phyloP scores from a whole-genome alignment of 1,139 yeast genomes.

The Magnusiomyces suaveolens region DNA sequence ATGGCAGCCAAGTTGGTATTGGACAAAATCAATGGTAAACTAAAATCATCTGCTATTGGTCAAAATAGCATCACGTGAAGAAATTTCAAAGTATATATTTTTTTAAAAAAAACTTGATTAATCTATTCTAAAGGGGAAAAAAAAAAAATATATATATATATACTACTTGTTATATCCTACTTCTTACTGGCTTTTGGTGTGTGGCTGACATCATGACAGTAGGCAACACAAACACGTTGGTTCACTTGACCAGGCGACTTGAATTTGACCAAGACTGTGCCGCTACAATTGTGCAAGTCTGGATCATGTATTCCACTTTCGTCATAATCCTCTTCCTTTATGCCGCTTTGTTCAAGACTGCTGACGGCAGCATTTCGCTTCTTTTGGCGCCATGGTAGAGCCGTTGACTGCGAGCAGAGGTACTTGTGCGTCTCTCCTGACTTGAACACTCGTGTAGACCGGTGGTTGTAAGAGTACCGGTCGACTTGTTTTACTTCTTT shows the following conservation, averaged over 20 bases:
- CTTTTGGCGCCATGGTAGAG: conserved; percentile 13
- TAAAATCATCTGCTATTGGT: too few species aligned
- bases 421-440: conserved; percentile 14
- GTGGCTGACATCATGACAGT: conserved; percentile 13
- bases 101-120: too few species aligned
- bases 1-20: too few species aligned
- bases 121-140: too few species aligned
- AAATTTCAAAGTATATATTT: too few species aligned
- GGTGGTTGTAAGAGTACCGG: conserved; percentile 11
- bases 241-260: conserved; percentile 10
- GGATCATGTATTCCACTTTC: conserved; percentile 10
- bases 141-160: too few species aligned
- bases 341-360: not conserved
- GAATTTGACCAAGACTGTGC: conserved; percentile 12
- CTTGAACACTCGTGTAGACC: conserved; percentile 12
- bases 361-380: conserved; percentile 8
- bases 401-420: conserved; percentile 12
- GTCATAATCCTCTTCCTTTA: not conserved
- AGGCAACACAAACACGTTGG: conserved; percentile 13
- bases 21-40: too few species aligned
- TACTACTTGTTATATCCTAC: not conserved
- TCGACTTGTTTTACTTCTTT: conserved; percentile 9
- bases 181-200: conserved; percentile 6
- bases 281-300: conserved; percentile 11
- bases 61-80: too few species aligned